Conservation (phyloP, 441 rosid species). For the Rhodomyrtus psidioides region DNA sequence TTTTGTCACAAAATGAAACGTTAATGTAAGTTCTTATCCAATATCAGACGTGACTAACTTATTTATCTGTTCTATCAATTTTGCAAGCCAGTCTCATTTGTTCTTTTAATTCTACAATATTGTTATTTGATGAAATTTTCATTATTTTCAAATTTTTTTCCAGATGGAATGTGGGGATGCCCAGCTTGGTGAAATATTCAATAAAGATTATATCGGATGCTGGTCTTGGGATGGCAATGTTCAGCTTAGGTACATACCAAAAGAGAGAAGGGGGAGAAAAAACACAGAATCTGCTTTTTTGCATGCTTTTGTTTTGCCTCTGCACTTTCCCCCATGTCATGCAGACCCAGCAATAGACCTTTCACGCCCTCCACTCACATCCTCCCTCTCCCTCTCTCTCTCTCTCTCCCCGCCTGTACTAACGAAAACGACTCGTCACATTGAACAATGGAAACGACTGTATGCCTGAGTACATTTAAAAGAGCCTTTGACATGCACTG, state of each 20-base stretch:
- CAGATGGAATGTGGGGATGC: slow-evolving; percentile 73
- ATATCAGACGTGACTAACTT: not conserved
- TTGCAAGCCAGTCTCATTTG: not conserved
- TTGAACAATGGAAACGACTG: not conserved
- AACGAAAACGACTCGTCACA: not conserved
- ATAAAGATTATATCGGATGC: slow-evolving; percentile 72
- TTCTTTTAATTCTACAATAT: not conserved
- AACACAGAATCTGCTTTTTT: not conserved
- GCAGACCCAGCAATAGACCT: not conserved
- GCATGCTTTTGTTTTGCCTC: not conserved
- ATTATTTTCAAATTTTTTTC: not conserved
- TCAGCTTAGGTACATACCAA: slow-evolving; percentile 48
- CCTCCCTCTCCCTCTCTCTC: not conserved
- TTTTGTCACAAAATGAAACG: not conserved
- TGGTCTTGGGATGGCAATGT: slow-evolving; percentile 87
- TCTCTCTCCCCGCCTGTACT: not conserved
- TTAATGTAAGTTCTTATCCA: not conserved
- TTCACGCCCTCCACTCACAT: not conserved
- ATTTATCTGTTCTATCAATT: not conserved
- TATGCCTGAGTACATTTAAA: not conserved
- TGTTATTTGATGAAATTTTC: not conserved
- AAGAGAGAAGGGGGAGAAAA: not conserved
- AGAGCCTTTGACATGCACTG: not conserved
- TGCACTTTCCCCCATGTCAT: not conserved
- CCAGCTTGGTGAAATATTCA: slow-evolving; percentile 47